Conservation (phyloP, 169 alveolate genomes). For the Plasmodium billcollinsi region DNA sequence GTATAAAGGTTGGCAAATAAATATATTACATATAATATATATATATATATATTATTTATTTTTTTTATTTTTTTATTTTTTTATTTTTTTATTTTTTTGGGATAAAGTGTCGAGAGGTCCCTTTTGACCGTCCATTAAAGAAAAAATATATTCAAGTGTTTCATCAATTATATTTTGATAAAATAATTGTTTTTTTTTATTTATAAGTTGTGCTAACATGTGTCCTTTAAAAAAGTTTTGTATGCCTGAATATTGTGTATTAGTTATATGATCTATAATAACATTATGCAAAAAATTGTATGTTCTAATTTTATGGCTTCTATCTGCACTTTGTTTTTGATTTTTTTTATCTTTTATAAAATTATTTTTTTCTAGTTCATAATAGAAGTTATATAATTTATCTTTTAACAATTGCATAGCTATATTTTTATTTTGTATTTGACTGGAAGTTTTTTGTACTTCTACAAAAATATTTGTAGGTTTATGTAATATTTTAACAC, state of each 20-base stretch:
- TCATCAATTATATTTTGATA: slow-evolving; percentile 30
- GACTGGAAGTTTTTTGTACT: slow-evolving; percentile 77
- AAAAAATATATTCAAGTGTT: slow-evolving; percentile 9
- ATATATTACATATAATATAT: too few species aligned
- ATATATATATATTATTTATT: too few species aligned
- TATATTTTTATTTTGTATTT: slow-evolving; percentile 77
- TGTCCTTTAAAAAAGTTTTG: slow-evolving; percentile 34
- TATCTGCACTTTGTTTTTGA: slow-evolving; percentile 89
- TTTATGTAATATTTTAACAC: slow-evolving; percentile 92
- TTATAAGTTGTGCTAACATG: slow-evolving; percentile 13
- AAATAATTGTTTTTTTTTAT: slow-evolving; percentile 8
- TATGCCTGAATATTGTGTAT: slow-evolving; percentile 35
- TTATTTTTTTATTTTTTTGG: too few species aligned
- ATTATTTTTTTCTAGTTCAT: slow-evolving; percentile 22
- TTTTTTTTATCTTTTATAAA: slow-evolving; percentile 25
- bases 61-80: too few species aligned
- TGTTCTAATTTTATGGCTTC: slow-evolving; percentile 93
- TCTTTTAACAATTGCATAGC: slow-evolving; percentile 72
- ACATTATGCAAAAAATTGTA: slow-evolving; percentile 91
- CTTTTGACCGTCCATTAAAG: not conserved
- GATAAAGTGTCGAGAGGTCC: too few species aligned
- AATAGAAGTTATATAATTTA: slow-evolving; percentile 48
- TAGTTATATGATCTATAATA: slow-evolving; percentile 91
- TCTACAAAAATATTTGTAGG: slow-evolving; percentile 93
- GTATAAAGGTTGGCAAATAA: too few species aligned